These are phyloP conservation scores for Cladophialophora carrionii DNA, from an alignment of 2,329 filamentous ascomycete genomes.

Conservation along the genomic window DNA sequence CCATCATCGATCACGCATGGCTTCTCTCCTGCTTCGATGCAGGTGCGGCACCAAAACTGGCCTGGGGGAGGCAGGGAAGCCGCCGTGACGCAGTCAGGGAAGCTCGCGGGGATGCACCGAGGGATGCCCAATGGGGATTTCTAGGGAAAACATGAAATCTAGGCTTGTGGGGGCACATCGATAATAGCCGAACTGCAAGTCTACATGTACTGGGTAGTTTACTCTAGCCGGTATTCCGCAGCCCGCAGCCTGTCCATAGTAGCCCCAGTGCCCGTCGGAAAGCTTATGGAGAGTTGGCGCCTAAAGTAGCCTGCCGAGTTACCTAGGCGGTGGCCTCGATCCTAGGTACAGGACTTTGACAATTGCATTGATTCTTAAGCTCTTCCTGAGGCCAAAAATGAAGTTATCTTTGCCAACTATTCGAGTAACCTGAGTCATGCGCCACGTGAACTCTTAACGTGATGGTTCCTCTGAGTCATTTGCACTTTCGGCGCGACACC, in stretches of 20 bases:
- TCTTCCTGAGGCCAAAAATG: not conserved
- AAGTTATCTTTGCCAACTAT: not conserved
- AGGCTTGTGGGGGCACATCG: not conserved
- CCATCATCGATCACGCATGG: not conserved
- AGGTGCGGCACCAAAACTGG: not conserved
- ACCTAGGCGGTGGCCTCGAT: no score
- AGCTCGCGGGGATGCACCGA: not conserved
- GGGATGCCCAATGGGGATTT: slow-evolving; percentile 1
- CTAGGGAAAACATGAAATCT: not conserved
- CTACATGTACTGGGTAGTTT: not conserved
- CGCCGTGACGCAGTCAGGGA: slow-evolving; percentile 5
- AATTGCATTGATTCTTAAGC: not conserved
- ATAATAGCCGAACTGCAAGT: slow-evolving; percentile 7
- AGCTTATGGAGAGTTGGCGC: not conserved
- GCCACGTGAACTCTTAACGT: not conserved
- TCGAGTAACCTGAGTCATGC: not conserved
- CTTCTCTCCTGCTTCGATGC: not conserved
- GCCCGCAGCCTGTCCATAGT: not conserved
- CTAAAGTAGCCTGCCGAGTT: not conserved
- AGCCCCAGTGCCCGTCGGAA: not conserved
- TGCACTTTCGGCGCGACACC: not conserved
- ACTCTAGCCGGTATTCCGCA: not conserved
- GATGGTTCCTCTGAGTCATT: not conserved
- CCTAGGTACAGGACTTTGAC: not conserved
- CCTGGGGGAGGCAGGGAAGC: not conserved